Evolutionary conservation across 768 basidiomycete genomes (phyloP).

Genomic region (Lactarius hatsudake): DNA sequence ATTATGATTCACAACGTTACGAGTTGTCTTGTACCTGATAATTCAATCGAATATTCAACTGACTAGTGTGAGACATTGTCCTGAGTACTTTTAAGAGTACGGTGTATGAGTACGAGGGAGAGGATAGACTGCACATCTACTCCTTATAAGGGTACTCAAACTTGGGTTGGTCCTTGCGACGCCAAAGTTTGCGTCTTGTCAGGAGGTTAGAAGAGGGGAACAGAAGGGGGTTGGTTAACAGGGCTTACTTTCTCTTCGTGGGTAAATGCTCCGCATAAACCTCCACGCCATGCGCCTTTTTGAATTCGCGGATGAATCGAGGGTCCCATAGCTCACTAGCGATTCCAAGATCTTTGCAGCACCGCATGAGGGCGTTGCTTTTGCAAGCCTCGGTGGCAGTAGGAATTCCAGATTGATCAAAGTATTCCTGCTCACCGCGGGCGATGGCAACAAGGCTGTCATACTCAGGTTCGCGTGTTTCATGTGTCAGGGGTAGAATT

Average conservation of each 20-base stretch:
- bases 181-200: slow-evolving; percentile 85
- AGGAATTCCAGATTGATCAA: slow-evolving; percentile 84
- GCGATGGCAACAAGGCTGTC: slow-evolving; percentile 83
- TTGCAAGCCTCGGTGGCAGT: slow-evolving; percentile 96
- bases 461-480: slow-evolving; percentile 1
- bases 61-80: not conserved
- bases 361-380: slow-evolving; percentile 95
- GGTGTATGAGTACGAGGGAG: not conserved
- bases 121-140: slow-evolving; percentile 27
- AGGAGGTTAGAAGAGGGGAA: slow-evolving; percentile 12
- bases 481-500: not conserved
- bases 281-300: slow-evolving; percentile 76
- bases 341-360: slow-evolving; percentile 94
- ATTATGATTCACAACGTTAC: not conserved
- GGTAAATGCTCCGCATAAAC: slow-evolving; percentile 80
- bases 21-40: slow-evolving; percentile 3
- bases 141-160: slow-evolving; percentile 91
- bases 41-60: not conserved
- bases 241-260: slow-evolving; percentile 86
- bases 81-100: not conserved
- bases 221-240: not conserved
- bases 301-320: slow-evolving; percentile 92
- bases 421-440: slow-evolving; percentile 95
- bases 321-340: slow-evolving; percentile 99
- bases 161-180: slow-evolving; percentile 80